Evolutionary conservation across 1,284 basidiomycete genomes (phyloP).

Genomic region (Mycena citricolor): DNA sequence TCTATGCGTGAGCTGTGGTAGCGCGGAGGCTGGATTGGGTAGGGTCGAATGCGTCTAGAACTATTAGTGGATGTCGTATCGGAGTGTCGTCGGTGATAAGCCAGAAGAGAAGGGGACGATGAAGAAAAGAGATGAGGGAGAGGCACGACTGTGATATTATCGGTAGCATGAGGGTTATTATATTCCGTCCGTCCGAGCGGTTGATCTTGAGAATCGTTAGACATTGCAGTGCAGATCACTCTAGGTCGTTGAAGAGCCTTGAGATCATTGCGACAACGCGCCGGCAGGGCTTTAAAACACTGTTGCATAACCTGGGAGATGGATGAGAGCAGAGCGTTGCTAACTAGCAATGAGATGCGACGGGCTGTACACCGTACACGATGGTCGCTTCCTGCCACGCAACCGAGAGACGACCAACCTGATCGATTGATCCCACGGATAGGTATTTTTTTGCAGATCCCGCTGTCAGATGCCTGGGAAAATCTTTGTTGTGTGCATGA

Average conservation of each 20-base stretch:
- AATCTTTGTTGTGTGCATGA: no score
- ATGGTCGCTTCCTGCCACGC: constrained; percentile 22
- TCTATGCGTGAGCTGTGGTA: constrained; percentile 29
- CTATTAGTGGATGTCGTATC: constrained; percentile 29
- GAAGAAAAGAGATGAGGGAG: constrained; percentile 38
- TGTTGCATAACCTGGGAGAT: constrained; percentile 37
- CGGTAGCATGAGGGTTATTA: constrained; percentile 26
- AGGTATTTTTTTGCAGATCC: no score
- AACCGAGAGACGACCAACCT: constrained; percentile 8
- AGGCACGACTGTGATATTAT: constrained; percentile 49
- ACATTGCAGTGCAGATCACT: constrained; percentile 47
- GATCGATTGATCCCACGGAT: no score
- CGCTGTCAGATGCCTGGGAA: no score
- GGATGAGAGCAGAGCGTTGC: constrained; percentile 23
- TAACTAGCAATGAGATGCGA: constrained; percentile 27
- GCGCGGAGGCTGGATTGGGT: constrained; percentile 31
- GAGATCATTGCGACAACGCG: constrained; percentile 26
- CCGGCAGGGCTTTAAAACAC: constrained; percentile 25
- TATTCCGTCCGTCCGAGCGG: constrained; percentile 32
- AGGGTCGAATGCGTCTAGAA: constrained; percentile 37
- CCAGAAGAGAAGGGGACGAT: constrained; percentile 29
- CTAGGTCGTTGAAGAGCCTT: constrained; percentile 24
- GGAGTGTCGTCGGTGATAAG: constrained; percentile 34
- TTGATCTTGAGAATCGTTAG: constrained; percentile 28
- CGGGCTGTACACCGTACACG: constrained; percentile 36